Base-by-base conservation (phyloP, 2,329 filamentous ascomycete species). In the Colletotrichum karsti region DNA sequence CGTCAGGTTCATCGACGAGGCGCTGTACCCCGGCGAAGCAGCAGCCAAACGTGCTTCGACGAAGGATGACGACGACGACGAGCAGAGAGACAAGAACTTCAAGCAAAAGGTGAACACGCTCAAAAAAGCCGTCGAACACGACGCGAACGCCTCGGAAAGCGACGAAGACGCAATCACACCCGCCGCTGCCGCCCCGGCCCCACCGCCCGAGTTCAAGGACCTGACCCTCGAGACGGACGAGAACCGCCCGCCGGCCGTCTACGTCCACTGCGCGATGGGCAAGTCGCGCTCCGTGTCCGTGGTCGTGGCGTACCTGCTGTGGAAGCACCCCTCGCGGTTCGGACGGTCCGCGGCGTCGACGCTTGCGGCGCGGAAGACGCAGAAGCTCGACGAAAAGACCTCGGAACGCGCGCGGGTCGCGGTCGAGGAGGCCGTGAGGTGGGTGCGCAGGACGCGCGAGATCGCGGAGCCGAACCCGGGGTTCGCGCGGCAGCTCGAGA, bases 241-340 rank as follows among this genome's bases (percentile, higher is more conserved):
- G 69, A 50, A 48, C 7, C 20, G 41, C 35, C 70, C 66, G 67
- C 81, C 82, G 28, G 85, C 80, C 13, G 86, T 90, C 28, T 86
- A 85, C 63, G 87, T 90, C 9, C 85, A 87, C 81, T 97, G 96
- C 85, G 95, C 94, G 22, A 97, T 97, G 90, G 96, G 96, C 59
- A 97, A 97, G 81, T 98, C 95, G 35, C 93, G 96, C 67, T 98
- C 95, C 53, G 93, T 95, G 72, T 91, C 94, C 33, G 89, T 93
- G 72, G 87, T 93, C 61, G 87, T 97, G 65, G 95, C 96, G 69
- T 98, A 95, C 79, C 84, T 98, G 56, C 91, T 98, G 71, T 90
- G 88, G 79, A 88, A 87, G 73, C 85, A 89, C 72, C 87, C 88
- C 5, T 77, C 84, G 37, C 84, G 84, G 61, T 88, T 88, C 73